Conservation (phyloP, 805 yeast genomes). For the Ogataea salicorniae region DNA sequence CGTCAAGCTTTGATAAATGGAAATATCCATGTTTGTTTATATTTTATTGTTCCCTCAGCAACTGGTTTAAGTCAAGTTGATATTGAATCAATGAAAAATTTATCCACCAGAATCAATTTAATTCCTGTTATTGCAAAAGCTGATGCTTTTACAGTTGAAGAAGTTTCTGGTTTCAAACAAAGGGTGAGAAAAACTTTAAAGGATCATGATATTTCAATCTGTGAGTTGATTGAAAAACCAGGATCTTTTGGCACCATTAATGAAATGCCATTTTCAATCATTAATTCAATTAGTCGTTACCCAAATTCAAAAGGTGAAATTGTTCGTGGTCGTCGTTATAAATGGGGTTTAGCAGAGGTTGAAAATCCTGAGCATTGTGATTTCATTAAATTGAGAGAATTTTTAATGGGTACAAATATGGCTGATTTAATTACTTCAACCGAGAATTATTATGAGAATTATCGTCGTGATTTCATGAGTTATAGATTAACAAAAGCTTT, state of each 20-base stretch:
- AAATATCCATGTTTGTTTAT: conserved; percentile 81
- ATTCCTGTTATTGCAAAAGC: conserved; percentile 81
- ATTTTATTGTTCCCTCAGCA: conserved; percentile 70
- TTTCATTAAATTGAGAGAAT: conserved; percentile 55
- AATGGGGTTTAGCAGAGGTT: conserved; percentile 84
- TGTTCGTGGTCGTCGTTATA: conserved; percentile 72
- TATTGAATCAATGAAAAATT: conserved; percentile 63
- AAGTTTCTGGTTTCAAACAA: conserved; percentile 48
- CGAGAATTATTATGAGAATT: conserved; percentile 70
- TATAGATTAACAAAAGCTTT: conserved; percentile 28
- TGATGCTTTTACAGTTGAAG: conserved; percentile 62
- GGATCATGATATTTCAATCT: conserved; percentile 52
- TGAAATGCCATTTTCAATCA: conserved; percentile 63
- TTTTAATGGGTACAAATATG: conserved; percentile 66
- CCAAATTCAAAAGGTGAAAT: conserved; percentile 38
- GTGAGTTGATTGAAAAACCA: conserved; percentile 41
- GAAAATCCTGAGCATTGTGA: conserved; percentile 78
- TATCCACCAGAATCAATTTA: conserved; percentile 68
- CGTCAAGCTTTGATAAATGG: conserved; percentile 50
- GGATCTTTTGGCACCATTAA: conserved; percentile 31
- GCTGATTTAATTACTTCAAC: conserved; percentile 74
- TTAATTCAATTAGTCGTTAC: conserved; percentile 57
- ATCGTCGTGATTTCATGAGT: conserved; percentile 51
- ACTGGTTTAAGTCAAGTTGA: conserved; percentile 61
- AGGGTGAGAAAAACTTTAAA: conserved; percentile 46